Conservation (phyloP, 129 eudicot species). For the Scalesia atractyloides region DNA sequence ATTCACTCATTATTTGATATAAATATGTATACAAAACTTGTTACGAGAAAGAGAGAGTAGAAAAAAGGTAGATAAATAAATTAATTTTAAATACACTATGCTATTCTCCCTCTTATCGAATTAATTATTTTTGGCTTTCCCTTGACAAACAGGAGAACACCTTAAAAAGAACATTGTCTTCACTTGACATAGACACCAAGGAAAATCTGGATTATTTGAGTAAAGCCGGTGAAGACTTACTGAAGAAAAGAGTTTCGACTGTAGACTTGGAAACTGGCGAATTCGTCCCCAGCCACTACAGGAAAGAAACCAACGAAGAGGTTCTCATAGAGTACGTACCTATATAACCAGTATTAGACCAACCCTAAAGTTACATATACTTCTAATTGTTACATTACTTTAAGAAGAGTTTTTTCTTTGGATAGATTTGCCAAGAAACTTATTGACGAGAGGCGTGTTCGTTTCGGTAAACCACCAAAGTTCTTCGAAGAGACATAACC, state of each 20-base stretch:
- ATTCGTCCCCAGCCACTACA: conserved; percentile 8
- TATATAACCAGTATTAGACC: not conserved
- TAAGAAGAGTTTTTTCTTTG: not conserved
- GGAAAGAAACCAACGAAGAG: conserved; percentile 24
- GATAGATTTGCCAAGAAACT: conserved; percentile 33
- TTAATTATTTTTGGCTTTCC: no score
- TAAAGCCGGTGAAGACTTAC: conserved; percentile 32
- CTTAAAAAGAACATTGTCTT: conserved; percentile 15
- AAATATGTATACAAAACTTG: no score
- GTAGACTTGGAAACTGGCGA: conserved; percentile 36
- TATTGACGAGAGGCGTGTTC: conserved; percentile 26
- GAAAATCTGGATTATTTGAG: conserved; percentile 33
- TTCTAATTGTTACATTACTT: not conserved
- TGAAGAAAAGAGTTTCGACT: conserved; percentile 41
- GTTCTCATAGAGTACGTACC: conserved; percentile 33
- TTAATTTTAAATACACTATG: no score
- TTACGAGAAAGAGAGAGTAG: no score
- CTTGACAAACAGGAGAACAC: conserved; percentile 33
- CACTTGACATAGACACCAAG: conserved; percentile 38
- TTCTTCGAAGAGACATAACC: not conserved
- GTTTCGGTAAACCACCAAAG: not conserved
- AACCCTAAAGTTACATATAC: not conserved
- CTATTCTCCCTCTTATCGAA: no score
- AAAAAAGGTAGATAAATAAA: no score
- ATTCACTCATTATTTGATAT: no score